These are phyloP conservation scores for Paulownia fortunei DNA, from an alignment of 257 asterid species.

Conservation along the genomic window DNA sequence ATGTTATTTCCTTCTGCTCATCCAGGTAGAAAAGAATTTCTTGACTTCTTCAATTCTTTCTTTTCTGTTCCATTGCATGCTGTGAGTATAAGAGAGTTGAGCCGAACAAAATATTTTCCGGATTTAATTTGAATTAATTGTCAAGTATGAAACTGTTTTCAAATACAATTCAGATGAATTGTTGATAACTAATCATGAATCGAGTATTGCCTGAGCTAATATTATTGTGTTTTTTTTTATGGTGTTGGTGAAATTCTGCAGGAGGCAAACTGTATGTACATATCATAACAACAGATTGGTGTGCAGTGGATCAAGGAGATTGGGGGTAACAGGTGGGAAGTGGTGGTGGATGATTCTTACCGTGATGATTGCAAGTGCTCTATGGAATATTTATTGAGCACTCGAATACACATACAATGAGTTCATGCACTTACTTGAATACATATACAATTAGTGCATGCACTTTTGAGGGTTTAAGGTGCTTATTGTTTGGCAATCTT, in stretches of 20 bases:
- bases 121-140: neutral
- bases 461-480: slow-evolving; percentile 26
- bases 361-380: slow-evolving; percentile 30
- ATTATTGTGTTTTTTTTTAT: too few relatives aligned
- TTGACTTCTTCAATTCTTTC: neutral
- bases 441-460: neutral
- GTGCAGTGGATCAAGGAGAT: slow-evolving; percentile 57
- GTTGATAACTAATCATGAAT: too few relatives aligned
- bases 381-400: slow-evolving; percentile 33
- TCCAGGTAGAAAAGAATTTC: slow-evolving; percentile 49
- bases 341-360: slow-evolving; percentile 49
- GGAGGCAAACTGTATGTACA: slow-evolving; percentile 67
- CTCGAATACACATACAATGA: neutral
- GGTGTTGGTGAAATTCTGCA: slow-evolving; percentile 27
- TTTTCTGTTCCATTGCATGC: neutral
- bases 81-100: too few relatives aligned
- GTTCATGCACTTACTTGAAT: slow-evolving; percentile 21
- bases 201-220: too few relatives aligned
- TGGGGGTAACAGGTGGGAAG: slow-evolving; percentile 26
- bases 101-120: too few relatives aligned
- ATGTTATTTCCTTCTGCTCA: slow-evolving; percentile 75
- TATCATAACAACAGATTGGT: slow-evolving; percentile 60
- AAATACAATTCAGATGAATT: too few relatives aligned
- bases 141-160: too few relatives aligned
- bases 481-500: neutral